phyloP scores from a whole-genome alignment of 2,329 filamentous ascomycete species.

The Xylariaceae sp. region DNA sequence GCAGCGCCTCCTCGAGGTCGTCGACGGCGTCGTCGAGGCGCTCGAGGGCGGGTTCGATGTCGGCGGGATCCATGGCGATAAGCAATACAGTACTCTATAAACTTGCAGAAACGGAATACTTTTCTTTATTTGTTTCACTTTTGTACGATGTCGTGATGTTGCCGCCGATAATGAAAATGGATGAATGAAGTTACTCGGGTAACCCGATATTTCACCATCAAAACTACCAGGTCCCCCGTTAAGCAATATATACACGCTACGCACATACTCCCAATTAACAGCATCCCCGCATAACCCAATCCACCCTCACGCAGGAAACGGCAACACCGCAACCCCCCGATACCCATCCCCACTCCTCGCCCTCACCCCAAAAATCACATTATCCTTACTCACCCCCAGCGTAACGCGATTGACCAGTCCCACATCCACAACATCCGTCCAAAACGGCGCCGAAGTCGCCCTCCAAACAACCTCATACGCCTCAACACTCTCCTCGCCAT shows the following conservation, averaged over 20 bases:
- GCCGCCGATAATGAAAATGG: neutral
- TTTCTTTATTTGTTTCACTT: no score
- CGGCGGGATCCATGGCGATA: conserved; percentile 42
- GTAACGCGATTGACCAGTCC: conserved; percentile 42
- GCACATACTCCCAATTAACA: neutral
- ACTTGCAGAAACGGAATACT: neutral
- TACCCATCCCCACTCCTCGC: conserved; percentile 30
- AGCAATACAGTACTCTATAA: neutral
- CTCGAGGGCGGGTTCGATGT: conserved; percentile 64
- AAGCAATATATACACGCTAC: neutral
- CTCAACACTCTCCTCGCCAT: conserved; percentile 31
- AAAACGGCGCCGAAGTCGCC: conserved; percentile 44
- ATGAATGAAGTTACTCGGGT: neutral
- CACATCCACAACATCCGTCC: conserved; percentile 45
- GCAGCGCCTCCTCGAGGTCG: conserved; percentile 66
- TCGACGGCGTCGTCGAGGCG: conserved; percentile 75
- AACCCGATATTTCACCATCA: neutral
- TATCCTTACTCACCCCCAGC: conserved; percentile 50
- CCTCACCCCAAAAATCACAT: conserved; percentile 52
- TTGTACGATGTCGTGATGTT: neutral
- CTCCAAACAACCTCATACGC: conserved; percentile 55
- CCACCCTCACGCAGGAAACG: conserved; percentile 23
- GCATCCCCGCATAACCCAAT: neutral
- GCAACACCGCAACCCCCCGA: conserved; percentile 30
- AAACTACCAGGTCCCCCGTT: neutral